These are phyloP conservation scores for Cryptococcus deneoformans DNA, from an alignment of 1,284 basidiomycete genomes.

Conservation along the genomic window DNA sequence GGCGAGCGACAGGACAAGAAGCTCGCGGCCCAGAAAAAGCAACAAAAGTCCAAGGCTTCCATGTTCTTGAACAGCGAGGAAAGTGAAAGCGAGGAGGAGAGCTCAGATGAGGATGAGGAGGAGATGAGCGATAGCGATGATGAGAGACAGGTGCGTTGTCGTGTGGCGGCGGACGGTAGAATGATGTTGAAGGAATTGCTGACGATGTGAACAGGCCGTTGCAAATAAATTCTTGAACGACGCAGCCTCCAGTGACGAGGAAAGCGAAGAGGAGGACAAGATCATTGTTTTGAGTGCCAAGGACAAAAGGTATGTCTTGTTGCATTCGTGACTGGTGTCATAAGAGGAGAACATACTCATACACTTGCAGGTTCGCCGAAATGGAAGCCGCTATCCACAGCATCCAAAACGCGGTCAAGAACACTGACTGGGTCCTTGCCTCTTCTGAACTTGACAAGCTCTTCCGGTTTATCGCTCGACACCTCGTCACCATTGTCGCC, in stretches of 20 bases:
- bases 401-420: slow-evolving; percentile 94
- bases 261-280: slow-evolving; percentile 47
- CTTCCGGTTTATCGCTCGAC: slow-evolving; percentile 81
- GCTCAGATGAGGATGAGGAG: slow-evolving; percentile 41
- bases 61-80: slow-evolving; percentile 41
- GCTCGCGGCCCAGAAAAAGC: slow-evolving; percentile 15
- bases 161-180: not conserved
- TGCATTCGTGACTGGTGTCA: not conserved
- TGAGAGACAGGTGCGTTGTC: slow-evolving; percentile 24
- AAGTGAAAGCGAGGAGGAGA: slow-evolving; percentile 28
- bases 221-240: slow-evolving; percentile 47
- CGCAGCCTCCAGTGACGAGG: slow-evolving; percentile 43
- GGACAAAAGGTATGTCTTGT: slow-evolving; percentile 46
- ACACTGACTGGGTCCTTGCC: slow-evolving; percentile 88
- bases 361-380: slow-evolving; percentile 39
- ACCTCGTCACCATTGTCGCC: slow-evolving; percentile 58
- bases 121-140: slow-evolving; percentile 36
- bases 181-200: not conserved
- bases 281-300: slow-evolving; percentile 49
- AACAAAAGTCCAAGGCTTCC: slow-evolving; percentile 20
- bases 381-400: slow-evolving; percentile 67
- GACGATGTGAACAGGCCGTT: slow-evolving; percentile 11
- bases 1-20: slow-evolving; percentile 31
- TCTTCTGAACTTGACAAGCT: slow-evolving; percentile 96
- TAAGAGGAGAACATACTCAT: slow-evolving; percentile 9